A percentile compares a stretch with the other conserved stretches of the same genome.
Evolutionary conservation across 2,329 filamentous ascomycete species (phyloP).

Genomic region (Neonectria ditissima): DNA sequence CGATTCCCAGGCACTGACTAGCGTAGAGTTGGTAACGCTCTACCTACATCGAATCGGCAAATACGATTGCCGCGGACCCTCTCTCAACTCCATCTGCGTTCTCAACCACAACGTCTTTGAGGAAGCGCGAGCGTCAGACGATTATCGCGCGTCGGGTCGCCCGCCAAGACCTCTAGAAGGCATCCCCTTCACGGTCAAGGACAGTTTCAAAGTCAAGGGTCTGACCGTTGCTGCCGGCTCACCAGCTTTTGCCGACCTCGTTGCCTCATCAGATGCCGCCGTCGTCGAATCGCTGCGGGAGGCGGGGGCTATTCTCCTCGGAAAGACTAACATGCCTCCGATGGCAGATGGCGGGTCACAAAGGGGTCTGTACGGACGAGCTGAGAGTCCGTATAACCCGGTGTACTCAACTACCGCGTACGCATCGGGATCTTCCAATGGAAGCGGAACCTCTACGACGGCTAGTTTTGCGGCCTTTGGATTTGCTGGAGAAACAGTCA

Average conservation of each 20-base stretch:
- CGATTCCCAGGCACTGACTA: slow-evolving; percentile 29
- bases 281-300: slow-evolving; percentile 58
- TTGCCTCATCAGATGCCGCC: slow-evolving; percentile 64
- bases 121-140: slow-evolving; percentile 44
- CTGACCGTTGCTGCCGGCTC: slow-evolving; percentile 66
- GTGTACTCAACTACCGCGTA: slow-evolving; percentile 66
- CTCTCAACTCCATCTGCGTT: slow-evolving; percentile 44
- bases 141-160: slow-evolving; percentile 28
- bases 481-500: slow-evolving; percentile 66
- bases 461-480: slow-evolving; percentile 64
- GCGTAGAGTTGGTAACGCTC: slow-evolving; percentile 44
- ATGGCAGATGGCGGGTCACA: slow-evolving; percentile 71
- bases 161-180: slow-evolving; percentile 56
- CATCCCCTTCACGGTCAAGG: slow-evolving; percentile 69
- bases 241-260: slow-evolving; percentile 62
- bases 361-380: slow-evolving; percentile 65
- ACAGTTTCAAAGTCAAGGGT: slow-evolving; percentile 65
- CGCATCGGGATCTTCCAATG: slow-evolving; percentile 68
- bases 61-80: slow-evolving; percentile 41
- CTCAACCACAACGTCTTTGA: slow-evolving; percentile 43
- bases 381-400: slow-evolving; percentile 67
- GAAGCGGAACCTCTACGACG: slow-evolving; percentile 62
- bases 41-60: slow-evolving; percentile 43
- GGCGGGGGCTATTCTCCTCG: slow-evolving; percentile 48
- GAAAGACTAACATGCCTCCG: slow-evolving; percentile 67